Evolutionary conservation across 192 early-diverging fungal species (phyloP).

Genomic region (Anaeromyces robustus): DNA sequence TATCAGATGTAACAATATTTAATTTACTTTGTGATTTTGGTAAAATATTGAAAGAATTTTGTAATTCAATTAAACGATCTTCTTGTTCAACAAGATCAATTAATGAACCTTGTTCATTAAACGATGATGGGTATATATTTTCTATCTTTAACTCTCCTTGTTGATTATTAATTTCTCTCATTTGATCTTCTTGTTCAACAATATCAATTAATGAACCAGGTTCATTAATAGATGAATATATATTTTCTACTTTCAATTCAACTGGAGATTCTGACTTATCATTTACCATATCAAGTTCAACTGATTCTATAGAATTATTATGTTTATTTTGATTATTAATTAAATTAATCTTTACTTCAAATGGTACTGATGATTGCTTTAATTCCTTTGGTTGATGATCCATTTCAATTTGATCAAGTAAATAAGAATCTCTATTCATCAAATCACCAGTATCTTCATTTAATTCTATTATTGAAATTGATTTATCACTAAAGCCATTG

Average conservation of each 20-base stretch:
- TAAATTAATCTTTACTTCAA: no score
- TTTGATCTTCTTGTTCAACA: not conserved
- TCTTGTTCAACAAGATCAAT: not conserved
- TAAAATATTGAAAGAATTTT: not conserved
- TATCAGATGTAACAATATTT: no score
- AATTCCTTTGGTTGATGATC: no score
- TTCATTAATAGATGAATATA: not conserved
- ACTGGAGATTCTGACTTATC: not conserved
- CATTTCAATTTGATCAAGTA: no score
- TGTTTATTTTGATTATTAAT: no score
- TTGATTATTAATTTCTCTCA: no score
- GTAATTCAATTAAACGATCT: not conserved
- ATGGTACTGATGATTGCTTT: no score
- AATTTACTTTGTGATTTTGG: no score
- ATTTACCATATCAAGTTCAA: no score
- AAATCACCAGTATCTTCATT: not conserved
- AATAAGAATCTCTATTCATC: not conserved
- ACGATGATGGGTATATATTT: no score
- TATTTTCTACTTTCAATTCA: not conserved
- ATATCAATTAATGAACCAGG: not conserved
- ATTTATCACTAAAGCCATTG: not conserved
- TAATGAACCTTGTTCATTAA: no score
- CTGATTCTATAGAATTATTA: no score
- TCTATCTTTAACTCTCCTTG: not conserved
- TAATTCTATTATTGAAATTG: not conserved